These are phyloP conservation scores for Gynochthodes officinalis DNA, from an alignment of 257 asterid genomes.

Conservation along the genomic window DNA sequence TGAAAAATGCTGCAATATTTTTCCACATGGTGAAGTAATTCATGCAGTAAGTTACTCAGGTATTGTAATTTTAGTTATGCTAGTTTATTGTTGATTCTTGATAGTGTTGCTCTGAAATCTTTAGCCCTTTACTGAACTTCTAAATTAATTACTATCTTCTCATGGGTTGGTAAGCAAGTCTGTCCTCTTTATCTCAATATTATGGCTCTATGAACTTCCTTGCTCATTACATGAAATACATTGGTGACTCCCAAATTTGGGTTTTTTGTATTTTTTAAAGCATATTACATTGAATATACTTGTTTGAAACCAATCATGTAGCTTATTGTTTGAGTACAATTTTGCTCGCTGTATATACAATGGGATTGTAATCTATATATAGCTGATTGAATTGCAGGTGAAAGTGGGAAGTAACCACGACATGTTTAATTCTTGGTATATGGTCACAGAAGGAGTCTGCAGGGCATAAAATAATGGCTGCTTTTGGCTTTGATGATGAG, in stretches of 20 bases:
- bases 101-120: background rate
- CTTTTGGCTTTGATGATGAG: conserved; percentile 71
- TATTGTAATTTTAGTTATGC: background rate
- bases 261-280: background rate
- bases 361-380: background rate
- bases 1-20: background rate
- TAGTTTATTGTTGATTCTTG: background rate
- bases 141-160: no score
- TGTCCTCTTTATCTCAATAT: no score
- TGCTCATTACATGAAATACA: no score
- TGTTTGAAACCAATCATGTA: background rate
- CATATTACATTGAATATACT: background rate
- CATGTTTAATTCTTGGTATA: conserved; percentile 71
- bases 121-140: background rate
- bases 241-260: no score
- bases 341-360: background rate
- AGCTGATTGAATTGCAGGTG: conserved; percentile 48
- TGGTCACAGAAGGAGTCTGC: conserved; percentile 83
- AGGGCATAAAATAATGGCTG: conserved; percentile 63
- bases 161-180: background rate
- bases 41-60: background rate
- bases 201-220: no score
- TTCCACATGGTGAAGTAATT: background rate
- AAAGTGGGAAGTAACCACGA: conserved; percentile 73
- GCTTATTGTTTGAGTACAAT: background rate